A percentile compares a stretch with the other conserved stretches of the same genome.
Conservation (phyloP, 1,139 yeast genomes). For the Suhomyces chickasaworum region DNA sequence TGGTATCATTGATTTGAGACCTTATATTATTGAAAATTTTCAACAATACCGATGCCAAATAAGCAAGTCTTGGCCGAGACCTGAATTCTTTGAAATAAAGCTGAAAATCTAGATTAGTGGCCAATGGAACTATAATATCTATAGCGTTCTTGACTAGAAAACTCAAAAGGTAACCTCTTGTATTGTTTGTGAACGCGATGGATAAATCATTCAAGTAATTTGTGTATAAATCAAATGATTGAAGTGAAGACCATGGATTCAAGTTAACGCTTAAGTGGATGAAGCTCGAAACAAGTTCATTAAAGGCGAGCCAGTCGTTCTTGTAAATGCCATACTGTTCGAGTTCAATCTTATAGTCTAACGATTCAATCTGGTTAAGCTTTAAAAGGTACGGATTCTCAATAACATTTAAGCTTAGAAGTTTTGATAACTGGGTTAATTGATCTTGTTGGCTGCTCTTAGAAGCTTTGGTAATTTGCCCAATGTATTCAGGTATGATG, state of each 20-base stretch:
- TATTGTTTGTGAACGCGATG: constrained; percentile 56
- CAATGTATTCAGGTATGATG: constrained; percentile 12
- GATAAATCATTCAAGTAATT: constrained; percentile 55
- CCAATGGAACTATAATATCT: constrained; percentile 48
- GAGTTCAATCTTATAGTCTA: not conserved
- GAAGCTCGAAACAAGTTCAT: constrained; percentile 52
- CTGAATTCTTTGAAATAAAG: constrained; percentile 43
- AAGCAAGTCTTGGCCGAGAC: constrained; percentile 51
- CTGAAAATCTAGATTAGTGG: constrained; percentile 51
- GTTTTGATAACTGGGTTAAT: constrained; percentile 11
- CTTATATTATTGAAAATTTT: constrained; percentile 66
- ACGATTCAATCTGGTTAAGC: constrained; percentile 11
- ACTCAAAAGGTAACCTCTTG: constrained; percentile 54
- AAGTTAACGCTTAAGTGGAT: constrained; percentile 54
- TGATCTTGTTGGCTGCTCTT: constrained; percentile 15
- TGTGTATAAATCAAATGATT: constrained; percentile 62
- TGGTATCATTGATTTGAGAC: constrained; percentile 54
- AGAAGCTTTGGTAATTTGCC: constrained; percentile 13
- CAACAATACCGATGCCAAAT: constrained; percentile 58
- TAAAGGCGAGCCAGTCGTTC: constrained; percentile 54
- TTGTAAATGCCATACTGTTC: constrained; percentile 30
- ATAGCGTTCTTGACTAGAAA: constrained; percentile 45
- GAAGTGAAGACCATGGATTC: constrained; percentile 58
- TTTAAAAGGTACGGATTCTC: constrained; percentile 16
- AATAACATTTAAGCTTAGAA: constrained; percentile 16